Evolutionary conservation across 768 basidiomycete genomes (phyloP).

Genomic region (Exidia glandulosa): DNA sequence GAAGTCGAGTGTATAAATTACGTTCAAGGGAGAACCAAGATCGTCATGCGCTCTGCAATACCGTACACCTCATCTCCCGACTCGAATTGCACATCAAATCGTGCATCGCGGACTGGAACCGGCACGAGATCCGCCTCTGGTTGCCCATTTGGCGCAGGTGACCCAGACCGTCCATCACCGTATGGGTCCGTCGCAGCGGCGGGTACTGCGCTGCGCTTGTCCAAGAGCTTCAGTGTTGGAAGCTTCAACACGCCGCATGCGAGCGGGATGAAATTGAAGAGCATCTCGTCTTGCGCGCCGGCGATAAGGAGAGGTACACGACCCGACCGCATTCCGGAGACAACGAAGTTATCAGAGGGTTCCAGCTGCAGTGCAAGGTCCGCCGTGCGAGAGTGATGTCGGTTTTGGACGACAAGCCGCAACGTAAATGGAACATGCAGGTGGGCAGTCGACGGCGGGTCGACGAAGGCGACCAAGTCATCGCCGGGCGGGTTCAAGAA

Average conservation of each 20-base stretch:
- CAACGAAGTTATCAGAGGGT: slow-evolving; percentile 69
- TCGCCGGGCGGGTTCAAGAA: slow-evolving; percentile 48
- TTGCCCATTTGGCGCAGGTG: background rate
- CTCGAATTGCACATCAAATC: background rate
- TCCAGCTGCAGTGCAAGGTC: slow-evolving; percentile 67
- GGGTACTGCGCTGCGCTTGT: slow-evolving; percentile 29
- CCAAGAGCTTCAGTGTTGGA: slow-evolving; percentile 50
- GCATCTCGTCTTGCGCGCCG: slow-evolving; percentile 50
- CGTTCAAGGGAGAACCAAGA: background rate
- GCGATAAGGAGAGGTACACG: slow-evolving; percentile 65
- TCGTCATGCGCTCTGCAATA: background rate
- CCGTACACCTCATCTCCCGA: background rate
- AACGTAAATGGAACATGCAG: slow-evolving; percentile 54
- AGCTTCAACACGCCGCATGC: slow-evolving; percentile 55
- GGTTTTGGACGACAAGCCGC: slow-evolving; percentile 52
- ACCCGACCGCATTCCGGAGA: slow-evolving; percentile 61
- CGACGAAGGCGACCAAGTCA: slow-evolving; percentile 53
- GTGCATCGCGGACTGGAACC: background rate
- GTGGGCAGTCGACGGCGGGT: slow-evolving; percentile 47
- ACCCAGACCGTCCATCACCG: background rate
- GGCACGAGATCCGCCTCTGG: background rate
- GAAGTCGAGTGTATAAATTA: background rate
- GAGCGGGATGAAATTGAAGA: slow-evolving; percentile 61
- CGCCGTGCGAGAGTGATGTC: slow-evolving; percentile 50
- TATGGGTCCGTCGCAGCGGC: background rate